Evolutionary conservation across 2,329 filamentous ascomycete species (phyloP), one percentile per base, ranked within the genome.

Genomic region (Tetracladium maxilliforme): DNA sequence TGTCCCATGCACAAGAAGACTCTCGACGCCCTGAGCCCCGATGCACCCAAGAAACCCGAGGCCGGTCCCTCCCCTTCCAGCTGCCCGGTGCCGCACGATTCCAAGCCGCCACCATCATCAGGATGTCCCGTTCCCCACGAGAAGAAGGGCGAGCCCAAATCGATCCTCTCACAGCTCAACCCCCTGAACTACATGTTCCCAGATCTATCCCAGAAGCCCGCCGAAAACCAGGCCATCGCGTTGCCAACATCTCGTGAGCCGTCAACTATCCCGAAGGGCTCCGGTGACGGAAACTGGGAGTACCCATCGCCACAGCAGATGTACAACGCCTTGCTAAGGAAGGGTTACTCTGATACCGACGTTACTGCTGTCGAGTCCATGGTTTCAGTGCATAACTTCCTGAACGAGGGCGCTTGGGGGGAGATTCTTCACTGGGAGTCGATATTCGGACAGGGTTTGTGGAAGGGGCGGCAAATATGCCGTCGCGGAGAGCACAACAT

Each of bases 271-370:
- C 90, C 90, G n/a, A 79, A 79, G 38, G 82, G 80, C 41, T 72
- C 78, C 31, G 66, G 70, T 23, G 64, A 74, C 26, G 70, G 73
- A 23, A 92, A 81, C 42, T 98, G 90, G 90, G 90, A 95, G 52
- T 98, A 98, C 47, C 90, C 90, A 0, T 94, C 84, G 0, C 87
- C 90, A 1, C 90, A 98, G 56, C 90, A 98, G 53, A 98, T 98
- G 90, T 98, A 95, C 63, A 95, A 98, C 44, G 90, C 90, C 6
- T 77, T 98, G 54, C 58, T 95, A 33, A 77, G 90, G 35, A 98
- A 98, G 54, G 90, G 90, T 30, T 90, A 94, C 52, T 84, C 79
- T 1, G 86, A 95, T 47, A 95, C 90, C 0, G 86, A 92, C 28
- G 70, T 83, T 27, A 90, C 87, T 12, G 84, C 86, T 4, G 86